phyloP scores from a whole-genome alignment of 2,329 filamentous ascomycete genomes.

The Aspergillus japonicus region DNA sequence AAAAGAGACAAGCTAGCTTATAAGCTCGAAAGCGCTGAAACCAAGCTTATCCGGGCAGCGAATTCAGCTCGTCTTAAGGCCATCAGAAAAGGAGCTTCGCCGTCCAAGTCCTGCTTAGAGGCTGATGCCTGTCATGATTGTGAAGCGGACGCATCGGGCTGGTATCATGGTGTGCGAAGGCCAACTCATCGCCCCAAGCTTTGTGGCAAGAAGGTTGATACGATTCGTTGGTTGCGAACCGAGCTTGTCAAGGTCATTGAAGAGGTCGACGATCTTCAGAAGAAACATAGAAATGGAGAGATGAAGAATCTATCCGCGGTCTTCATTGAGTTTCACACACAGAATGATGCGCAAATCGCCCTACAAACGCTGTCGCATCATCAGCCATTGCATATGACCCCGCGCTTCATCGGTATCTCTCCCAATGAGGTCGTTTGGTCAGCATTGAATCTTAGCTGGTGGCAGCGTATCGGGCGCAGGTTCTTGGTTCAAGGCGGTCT shows the following conservation, averaged over 20 bases:
- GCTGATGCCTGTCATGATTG: slow-evolving; percentile 29
- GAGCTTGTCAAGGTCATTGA: slow-evolving; percentile 71
- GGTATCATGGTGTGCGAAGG: slow-evolving; percentile 52
- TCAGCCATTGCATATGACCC: slow-evolving; percentile 80
- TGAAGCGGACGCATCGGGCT: slow-evolving; percentile 27
- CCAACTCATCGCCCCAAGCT: slow-evolving; percentile 71
- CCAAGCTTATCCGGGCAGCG: slow-evolving; percentile 75
- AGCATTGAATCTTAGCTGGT: slow-evolving; percentile 77
- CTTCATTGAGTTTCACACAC: slow-evolving; percentile 84
- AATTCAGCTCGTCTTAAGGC: slow-evolving; percentile 68
- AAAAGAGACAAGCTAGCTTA: slow-evolving; percentile 75
- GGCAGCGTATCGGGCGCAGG: slow-evolving; percentile 72
- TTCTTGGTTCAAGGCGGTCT: slow-evolving; percentile 70
- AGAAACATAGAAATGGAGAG: slow-evolving; percentile 62
- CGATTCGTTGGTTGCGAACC: slow-evolving; percentile 78
- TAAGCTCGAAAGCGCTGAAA: slow-evolving; percentile 82
- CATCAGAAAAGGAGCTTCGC: slow-evolving; percentile 35
- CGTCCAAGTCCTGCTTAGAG: slow-evolving; percentile 3
- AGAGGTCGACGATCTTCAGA: slow-evolving; percentile 65
- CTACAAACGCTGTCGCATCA: slow-evolving; percentile 84
- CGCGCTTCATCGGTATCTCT: slow-evolving; percentile 78
- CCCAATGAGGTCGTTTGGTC: slow-evolving; percentile 88
- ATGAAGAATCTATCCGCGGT: slow-evolving; percentile 69
- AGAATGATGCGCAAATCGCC: slow-evolving; percentile 80
- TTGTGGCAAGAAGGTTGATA: slow-evolving; percentile 81